Percentiles rank a stretch among this genome's conserved stretches.
Conservation (phyloP, 1,284 basidiomycete genomes). For the Sanghuangporus weigelae region DNA sequence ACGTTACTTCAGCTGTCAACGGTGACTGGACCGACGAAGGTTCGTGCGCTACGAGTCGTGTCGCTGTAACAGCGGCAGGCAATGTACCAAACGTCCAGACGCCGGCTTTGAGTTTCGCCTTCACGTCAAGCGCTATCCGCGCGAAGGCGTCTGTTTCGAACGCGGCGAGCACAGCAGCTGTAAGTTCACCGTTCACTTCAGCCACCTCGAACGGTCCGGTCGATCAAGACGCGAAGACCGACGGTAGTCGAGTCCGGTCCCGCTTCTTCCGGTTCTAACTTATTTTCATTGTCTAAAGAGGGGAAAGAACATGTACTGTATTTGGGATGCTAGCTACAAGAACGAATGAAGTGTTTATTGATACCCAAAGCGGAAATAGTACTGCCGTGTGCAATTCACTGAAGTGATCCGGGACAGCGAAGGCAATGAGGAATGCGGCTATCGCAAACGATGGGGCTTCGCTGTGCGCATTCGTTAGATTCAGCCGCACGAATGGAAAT, state of each 20-base stretch:
- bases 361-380: too few relatives aligned
- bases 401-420: too few relatives aligned
- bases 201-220: not conserved
- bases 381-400: too few relatives aligned
- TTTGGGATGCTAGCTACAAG: too few relatives aligned
- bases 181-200: not conserved
- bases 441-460: too few relatives aligned
- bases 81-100: not conserved
- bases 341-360: too few relatives aligned
- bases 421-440: too few relatives aligned
- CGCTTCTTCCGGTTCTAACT: not conserved
- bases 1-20: constrained; percentile 28
- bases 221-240: not conserved
- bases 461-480: too few relatives aligned
- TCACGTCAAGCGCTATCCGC: not conserved
- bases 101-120: not conserved
- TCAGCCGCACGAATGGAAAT: too few relatives aligned
- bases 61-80: constrained; percentile 7
- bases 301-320: too few relatives aligned
- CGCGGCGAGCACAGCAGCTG: not conserved
- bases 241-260: not conserved
- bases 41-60: constrained; percentile 29
- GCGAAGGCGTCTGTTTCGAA: not conserved
- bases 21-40: constrained; percentile 58
- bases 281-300: too few relatives aligned